Conservation (phyloP, 2,329 filamentous ascomycete species). For the Myriosclerotinia curreyana region DNA sequence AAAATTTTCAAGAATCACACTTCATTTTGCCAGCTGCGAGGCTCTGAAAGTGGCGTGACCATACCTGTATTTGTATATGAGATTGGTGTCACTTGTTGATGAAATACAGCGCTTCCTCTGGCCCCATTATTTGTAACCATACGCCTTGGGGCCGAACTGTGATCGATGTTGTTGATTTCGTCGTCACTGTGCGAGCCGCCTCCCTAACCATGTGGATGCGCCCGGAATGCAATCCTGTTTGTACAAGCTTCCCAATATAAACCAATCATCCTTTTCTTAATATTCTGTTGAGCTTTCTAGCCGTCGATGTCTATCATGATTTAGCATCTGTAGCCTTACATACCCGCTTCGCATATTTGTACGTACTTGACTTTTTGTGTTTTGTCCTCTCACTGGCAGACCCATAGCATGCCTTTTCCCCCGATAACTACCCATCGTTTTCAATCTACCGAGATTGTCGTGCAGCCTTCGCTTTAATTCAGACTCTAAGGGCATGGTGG, state of each 20-base stretch:
- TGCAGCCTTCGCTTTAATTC: constrained; percentile 73
- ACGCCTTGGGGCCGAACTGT: background rate
- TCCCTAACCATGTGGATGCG: constrained; percentile 11
- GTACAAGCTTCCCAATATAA: constrained; percentile 15
- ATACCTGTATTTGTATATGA: background rate
- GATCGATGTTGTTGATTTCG: background rate
- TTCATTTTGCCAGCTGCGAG: background rate
- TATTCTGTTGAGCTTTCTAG: constrained; percentile 60
- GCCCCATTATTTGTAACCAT: background rate
- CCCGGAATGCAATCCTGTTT: constrained; percentile 10
- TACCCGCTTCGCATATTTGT: background rate
- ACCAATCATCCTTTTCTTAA: constrained; percentile 45
- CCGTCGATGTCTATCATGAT: constrained; percentile 50
- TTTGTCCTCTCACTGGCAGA: constrained; percentile 86
- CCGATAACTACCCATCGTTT: constrained; percentile 86
- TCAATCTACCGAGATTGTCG: constrained; percentile 82
- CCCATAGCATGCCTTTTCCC: constrained; percentile 90
- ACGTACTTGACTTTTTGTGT: constrained; percentile 70
- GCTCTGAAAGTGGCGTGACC: background rate
- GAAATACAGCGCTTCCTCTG: background rate
- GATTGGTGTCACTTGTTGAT: background rate
- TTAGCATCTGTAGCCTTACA: constrained; percentile 15
- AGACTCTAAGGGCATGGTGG: constrained; percentile 90
- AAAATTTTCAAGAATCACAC: background rate
- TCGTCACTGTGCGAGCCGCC: background rate